Evolutionary conservation across 441 rosid species (phyloP), one percentile per base, ranked within the genome.

Genomic region (Geranium incanum): DNA sequence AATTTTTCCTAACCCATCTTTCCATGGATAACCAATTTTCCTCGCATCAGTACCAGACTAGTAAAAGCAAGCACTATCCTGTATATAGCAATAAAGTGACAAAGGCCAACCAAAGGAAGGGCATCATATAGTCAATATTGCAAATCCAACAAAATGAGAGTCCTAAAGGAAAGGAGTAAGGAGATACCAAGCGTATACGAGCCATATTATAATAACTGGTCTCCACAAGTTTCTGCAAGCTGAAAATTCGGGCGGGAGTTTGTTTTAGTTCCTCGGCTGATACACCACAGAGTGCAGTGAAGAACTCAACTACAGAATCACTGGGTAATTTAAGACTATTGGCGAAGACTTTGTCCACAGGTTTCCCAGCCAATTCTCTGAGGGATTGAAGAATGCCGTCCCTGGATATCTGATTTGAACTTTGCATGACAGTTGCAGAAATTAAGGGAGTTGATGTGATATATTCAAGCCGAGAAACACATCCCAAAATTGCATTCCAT

Each of bases 161-260:
- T 52, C 39, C 38, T 37, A 66, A 66, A 15, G 66, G 38, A 66
- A 66, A 15, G 66, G 38, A 70, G 76, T 69, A 79, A 79, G 76
- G 78, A 72, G 69, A 74, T 93, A 96, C 99, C 99, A 96, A 82
- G 57, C 99, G 91, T 71, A 96, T 96, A 78, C 98, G 99, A 78
- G 97, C 91, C 88, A 89, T 96, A 75, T 96, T 96, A 89, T 96
- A 96, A 81, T 96, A 96, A 84, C 99, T 96, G 80, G 93, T 96
- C 91, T 96, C 98, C 66, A 93, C 97, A 76, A 96, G 98, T 80
- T 96, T 96, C 82, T 96, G 99, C 87, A 96, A 81, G 84, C 99
- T 93, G 89, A 89, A 96, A 76, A 93, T 98, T 70, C 99, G 97
- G 73, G 99, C 97, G 78, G 99, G 99, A 78, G 86, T 86, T 86